Evolutionary conservation across 192 early-diverging fungal genomes (phyloP), one percentile per base, ranked within the genome.

Genomic region (Spizellomyces punctatus): DNA sequence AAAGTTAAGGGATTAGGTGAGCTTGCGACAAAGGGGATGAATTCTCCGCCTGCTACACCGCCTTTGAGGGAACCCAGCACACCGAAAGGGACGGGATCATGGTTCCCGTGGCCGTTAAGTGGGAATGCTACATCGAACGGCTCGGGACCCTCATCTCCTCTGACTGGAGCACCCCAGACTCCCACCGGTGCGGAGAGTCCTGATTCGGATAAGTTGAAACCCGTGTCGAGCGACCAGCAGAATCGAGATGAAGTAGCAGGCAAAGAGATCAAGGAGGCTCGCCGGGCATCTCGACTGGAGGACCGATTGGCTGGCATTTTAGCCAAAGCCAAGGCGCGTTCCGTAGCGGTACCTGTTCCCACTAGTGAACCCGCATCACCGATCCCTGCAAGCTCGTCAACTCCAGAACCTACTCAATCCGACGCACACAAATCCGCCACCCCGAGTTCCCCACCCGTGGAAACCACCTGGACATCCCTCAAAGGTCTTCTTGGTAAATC

Each of bases 61-160:
- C 69, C 69, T 0, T 47, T 71, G 58, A 64, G 69, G 45, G 69
- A 71, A 43, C 69, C 69, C 2, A 36, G 27, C 27, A 36, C 27
- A 36, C 27, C 27, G 27, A 57, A 62, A 6, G 59, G 57, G 8
- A 63, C 42, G 43, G 59, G 69, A 44, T 59, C 58, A 46, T 71
- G 69, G 69, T 71, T 71, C 58, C 69, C 42, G 14, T 69, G 67
- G 67, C 67, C 67, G 17, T 57, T 69, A 44, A 69, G 47, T 9
- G 67, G 8, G 2, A 17, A 46, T 50, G 21, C 52, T 36, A 2
- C 27, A 3, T 2, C 27, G 27, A 36, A 36, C 27, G 27, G 27
- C 27, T 36, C 27, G 27, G 27, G 27, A 10, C 36, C 41, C 60
- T 41, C 36, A 62, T 16, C 65, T 10, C n/a, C 22, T 19, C 55